phyloP scores from a whole-genome alignment of 1,284 basidiomycete species.

The Porodaedalea pini region DNA sequence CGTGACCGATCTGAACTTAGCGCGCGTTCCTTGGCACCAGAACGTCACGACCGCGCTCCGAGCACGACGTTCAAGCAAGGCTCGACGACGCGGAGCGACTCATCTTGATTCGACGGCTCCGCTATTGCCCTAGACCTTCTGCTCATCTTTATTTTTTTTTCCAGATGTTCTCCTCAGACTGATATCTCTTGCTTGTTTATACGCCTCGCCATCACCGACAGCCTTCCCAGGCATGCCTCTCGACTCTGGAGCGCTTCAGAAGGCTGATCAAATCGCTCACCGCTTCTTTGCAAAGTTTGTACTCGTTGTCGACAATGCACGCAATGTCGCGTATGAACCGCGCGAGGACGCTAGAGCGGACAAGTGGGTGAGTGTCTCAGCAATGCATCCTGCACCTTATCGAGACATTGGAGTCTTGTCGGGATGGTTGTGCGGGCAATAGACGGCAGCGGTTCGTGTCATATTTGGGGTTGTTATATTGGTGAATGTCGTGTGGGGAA shows the following conservation, averaged over 20 bases:
- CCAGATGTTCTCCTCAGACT: conserved; percentile 9
- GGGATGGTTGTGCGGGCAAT: background rate
- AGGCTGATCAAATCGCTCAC: conserved; percentile 79
- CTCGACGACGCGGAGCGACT: conserved; percentile 3
- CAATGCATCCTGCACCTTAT: background rate
- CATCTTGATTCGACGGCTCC: background rate
- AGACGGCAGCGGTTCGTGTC: too few species aligned
- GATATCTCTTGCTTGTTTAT: conserved; percentile 8
- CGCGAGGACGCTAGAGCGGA: conserved; percentile 49
- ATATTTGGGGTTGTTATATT: too few species aligned
- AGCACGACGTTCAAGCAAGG: conserved; percentile 2
- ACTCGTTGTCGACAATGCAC: conserved; percentile 65
- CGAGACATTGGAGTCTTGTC: background rate
- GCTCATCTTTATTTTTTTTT: conserved; percentile 2
- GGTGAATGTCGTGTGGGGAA: too few species aligned
- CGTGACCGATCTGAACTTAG: too few species aligned
- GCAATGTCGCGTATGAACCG: conserved; percentile 45
- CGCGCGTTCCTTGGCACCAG: too few species aligned
- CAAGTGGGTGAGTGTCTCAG: conserved; percentile 63
- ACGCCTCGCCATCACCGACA: background rate
- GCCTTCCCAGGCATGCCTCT: conserved; percentile 3
- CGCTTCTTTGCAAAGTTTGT: conserved; percentile 76
- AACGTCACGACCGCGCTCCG: conserved; percentile 7
- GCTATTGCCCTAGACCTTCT: background rate
- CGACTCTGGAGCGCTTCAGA: conserved; percentile 27